These are phyloP conservation scores for Penicillium manginii DNA, from an alignment of 495 filamentous ascomycete species.

Conservation along the genomic window DNA sequence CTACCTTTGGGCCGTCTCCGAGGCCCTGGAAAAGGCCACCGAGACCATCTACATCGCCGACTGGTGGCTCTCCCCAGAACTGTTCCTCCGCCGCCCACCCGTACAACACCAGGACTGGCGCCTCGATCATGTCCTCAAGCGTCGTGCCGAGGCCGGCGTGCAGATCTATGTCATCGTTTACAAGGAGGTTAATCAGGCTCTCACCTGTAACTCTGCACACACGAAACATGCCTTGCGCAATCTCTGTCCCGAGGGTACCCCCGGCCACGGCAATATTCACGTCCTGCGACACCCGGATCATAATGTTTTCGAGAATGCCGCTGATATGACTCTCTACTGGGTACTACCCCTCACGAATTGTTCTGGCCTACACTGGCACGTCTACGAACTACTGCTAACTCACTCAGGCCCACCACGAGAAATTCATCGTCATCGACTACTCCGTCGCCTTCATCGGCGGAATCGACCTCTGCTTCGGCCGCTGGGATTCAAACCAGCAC, in stretches of 20 bases:
- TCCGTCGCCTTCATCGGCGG: constrained; percentile 88
- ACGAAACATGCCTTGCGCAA: constrained; percentile 85
- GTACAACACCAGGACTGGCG: constrained; percentile 83
- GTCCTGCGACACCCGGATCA: constrained; percentile 95
- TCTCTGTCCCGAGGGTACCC: constrained; percentile 78
- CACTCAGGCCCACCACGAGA: constrained; percentile 83
- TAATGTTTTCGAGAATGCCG: constrained; percentile 89
- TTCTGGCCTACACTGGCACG: neutral
- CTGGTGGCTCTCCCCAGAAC: constrained; percentile 95
- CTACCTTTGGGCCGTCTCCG: constrained; percentile 91
- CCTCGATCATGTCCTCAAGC: constrained; percentile 83
- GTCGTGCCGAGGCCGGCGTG: constrained; percentile 86
- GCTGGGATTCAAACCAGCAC: constrained; percentile 89
- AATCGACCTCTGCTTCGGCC: constrained; percentile 93
- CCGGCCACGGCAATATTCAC: constrained; percentile 82
- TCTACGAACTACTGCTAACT: constrained; percentile 2
- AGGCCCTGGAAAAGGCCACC: constrained; percentile 81
- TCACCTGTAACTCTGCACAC: constrained; percentile 91
- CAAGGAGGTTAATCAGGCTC: constrained; percentile 80
- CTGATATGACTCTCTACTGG: constrained; percentile 98
- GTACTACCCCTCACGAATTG: constrained; percentile 23
- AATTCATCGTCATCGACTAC: constrained; percentile 94
- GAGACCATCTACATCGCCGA: constrained; percentile 95
- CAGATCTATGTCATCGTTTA: constrained; percentile 96
- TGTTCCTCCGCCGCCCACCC: constrained; percentile 87